Evolutionary conservation across 2,329 filamentous ascomycete species (phyloP), one percentile per base, ranked within the genome.

Genomic region (Davidsoniella eucalypti): DNA sequence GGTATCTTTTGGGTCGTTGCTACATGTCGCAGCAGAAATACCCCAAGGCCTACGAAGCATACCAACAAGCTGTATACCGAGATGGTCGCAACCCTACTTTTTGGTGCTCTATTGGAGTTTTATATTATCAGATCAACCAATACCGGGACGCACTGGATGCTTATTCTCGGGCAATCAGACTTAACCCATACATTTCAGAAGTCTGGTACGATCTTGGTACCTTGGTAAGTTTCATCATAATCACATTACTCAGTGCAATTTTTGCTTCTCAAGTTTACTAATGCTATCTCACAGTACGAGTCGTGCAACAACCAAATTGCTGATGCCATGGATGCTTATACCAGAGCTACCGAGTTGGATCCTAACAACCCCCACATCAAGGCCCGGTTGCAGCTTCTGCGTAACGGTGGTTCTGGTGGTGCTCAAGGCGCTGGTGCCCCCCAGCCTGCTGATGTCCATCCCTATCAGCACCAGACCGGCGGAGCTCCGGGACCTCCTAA

Each of bases 21-120:
- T 98, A 96, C 72, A 96, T 98, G 92, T 93, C 90, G 57, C 90
- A 95, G 67, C 87, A 94, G 64, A 96, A 96, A 65, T 96, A 96
- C 60, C 90, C 90, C 60, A 96, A 96, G 65, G 92, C 92, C 0
- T 96, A 96, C 60, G 92, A 98, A 63, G 90, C 92, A 5, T 96
- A 96, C 65, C 92, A 98, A 63, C 92, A 98, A 69, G 92, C 92
- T 2, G 92, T 98, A 38, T 98, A 98, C 63, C 87, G 92, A 52
- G 92, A 98, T 63, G 92, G 92, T 33, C 83, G 92, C 58, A 96
- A 96, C 63, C 92, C 92, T 16, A 96, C 92, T 2, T 98, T 96
- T 70, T 98, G 92, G 92, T 96, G 92, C 70, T 96, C 90, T 8
- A 98, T 98, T 62, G 92, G 92, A 63, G 92, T 98, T 14, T 75